Conservation (phyloP, 1,284 basidiomycete genomes). For the Leccinum griseonigrum region DNA sequence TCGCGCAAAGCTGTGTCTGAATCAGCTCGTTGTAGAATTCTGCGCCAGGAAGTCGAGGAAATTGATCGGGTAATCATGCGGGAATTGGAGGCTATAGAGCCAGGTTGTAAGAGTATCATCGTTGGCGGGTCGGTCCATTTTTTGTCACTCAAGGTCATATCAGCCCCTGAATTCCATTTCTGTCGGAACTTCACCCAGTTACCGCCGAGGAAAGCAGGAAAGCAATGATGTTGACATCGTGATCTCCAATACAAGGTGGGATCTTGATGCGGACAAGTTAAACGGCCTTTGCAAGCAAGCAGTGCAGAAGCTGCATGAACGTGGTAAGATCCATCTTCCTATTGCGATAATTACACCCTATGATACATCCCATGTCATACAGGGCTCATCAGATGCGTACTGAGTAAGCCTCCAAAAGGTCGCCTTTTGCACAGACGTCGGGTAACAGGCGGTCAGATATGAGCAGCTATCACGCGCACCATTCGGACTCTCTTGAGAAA, state of each 20-base stretch:
- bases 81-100: slow-evolving; percentile 54
- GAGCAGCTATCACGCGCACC: slow-evolving; percentile 53
- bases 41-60: slow-evolving; percentile 65
- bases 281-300: slow-evolving; percentile 51
- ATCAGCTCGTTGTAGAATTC: slow-evolving; percentile 44
- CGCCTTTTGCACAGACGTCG: slow-evolving; percentile 8
- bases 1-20: neutral
- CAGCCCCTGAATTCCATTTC: slow-evolving; percentile 2
- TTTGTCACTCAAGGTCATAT: neutral
- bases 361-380: neutral
- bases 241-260: slow-evolving; percentile 60
- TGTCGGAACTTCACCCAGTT: slow-evolving; percentile 40
- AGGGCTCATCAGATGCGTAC: slow-evolving; percentile 66
- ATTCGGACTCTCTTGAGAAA: slow-evolving; percentile 71
- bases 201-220: slow-evolving; percentile 68
- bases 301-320: slow-evolving; percentile 50
- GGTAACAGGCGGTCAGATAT: slow-evolving; percentile 40
- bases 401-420: slow-evolving; percentile 47
- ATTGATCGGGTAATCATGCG: slow-evolving; percentile 56
- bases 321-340: slow-evolving; percentile 38
- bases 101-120: slow-evolving; percentile 63
- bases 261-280: slow-evolving; percentile 40
- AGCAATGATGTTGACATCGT: slow-evolving; percentile 82
- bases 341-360: neutral
- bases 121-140: slow-evolving; percentile 60